Base-by-base conservation (phyloP, 2,329 filamentous ascomycete species). In the Colletotrichum sp. region DNA sequence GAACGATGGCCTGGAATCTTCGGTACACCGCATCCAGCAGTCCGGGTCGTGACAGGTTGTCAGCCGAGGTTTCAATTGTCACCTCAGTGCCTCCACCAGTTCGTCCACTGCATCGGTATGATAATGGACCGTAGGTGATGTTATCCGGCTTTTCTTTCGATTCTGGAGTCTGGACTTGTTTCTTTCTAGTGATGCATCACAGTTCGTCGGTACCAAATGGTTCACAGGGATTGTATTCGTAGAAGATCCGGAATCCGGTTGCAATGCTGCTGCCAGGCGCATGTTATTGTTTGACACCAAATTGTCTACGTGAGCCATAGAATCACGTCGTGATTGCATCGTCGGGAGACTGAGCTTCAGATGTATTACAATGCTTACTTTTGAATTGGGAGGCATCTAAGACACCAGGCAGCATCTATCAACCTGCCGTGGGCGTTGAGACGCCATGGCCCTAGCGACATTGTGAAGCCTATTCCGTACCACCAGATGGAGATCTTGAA, bases 321-420 rank as follows among this genome's bases (percentile, higher is more conserved):
- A 12, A 47, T 47, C 38, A 47, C 9, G 38, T 12, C 5, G 38
- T 47, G 18, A 33, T 11, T 33, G 9, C 31, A 33, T 11, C 9
- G 18, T 47, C 3, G 0, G 3, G 38, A 47, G 5, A 12, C 1
- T 12, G 18, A n/a, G 9, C 38, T n/a, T 47, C 9, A 47, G 38
- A 12, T n/a, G n/a, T n/a, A n/a, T n/a, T n/a, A n/a, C n/a, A n/a
- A n/a, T n/a, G n/a, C n/a, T n/a, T n/a, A n/a, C n/a, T n/a, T n/a
- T n/a, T n/a, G n/a, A n/a, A n/a, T 47, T 2, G 6, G 38, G 11
- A 12, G 18, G 6, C 18, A 47, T 47, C 5, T 47, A 18, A 47
- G n/a, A 43, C 5, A 4, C 38, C 5, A 2, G 6, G 38, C 0
- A 7, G 21, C 0, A 51, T 5, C n/a, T 13, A 21, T 51, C 12